Base-by-base conservation (phyloP, 2,329 filamentous ascomycete species). In the Colletotrichum sp. region DNA sequence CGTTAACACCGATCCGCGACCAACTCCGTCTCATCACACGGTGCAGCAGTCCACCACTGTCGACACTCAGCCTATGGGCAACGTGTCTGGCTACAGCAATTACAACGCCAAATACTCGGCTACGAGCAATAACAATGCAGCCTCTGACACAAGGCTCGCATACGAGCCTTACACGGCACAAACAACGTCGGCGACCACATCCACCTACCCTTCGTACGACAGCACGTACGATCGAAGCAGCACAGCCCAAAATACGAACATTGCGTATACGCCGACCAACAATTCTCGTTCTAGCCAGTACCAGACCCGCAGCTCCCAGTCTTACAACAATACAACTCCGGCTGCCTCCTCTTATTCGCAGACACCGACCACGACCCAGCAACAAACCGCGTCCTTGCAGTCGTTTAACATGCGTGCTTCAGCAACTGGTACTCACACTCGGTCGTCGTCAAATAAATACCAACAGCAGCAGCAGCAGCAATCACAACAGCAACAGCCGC, bases 1-100 rank as follows among this genome's bases (percentile, higher is more conserved):
- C 5, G 77, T 79, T 22, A 73, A 72, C n/a, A 57, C 24, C 26
- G 78, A 81, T 7, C 75, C 79, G 32, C 68, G 80, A 13, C 64
- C 81, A 8, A 80, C 72, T 9, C 68, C 75, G 13, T 44, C 73
- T 30, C 81, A 80, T 36, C 79, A 81, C 15, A 77, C 77, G 9
- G 80, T 84, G 76, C 78, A 87, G 63, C 82, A 85, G 12, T 82
- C 84, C 70, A 77, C 81, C n/a, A 79, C 72, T 57, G 60, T 68
- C 8, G 60, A 79, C 18, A 67, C 74, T 30, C 79, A 81, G 2
- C 81, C 81, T 32, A 48, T 80, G 6, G 77, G 63, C 28, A 73
- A 28, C 15, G 48, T n/a, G 8, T 32, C 76, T 16, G 36, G 76
- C 8, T 82, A 82, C 60, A 79, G 80, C 69, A 75, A 69, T 10